Evolutionary conservation across 345 rosid genomes (phyloP), one percentile per base, ranked within the genome.

Genomic region (Arabidopsis suecica): DNA sequence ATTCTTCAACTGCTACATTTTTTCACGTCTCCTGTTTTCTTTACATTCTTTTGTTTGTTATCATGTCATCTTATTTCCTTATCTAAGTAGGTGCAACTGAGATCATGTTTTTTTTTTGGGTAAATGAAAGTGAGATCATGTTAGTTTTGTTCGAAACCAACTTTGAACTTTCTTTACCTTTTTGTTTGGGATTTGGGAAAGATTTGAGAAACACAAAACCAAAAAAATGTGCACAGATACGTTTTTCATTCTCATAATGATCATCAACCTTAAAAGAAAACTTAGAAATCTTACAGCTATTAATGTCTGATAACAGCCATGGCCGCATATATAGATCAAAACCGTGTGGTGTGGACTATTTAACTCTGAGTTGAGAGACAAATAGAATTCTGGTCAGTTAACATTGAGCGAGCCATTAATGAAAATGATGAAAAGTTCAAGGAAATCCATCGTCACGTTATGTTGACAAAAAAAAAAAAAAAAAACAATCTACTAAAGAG

Each of bases 11-110:
- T 23, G 25, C 25, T 23, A 23, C 25, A 23, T 23, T 1, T 32
- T 48, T 5, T 48, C 16, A 20, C 22, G 22, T 45, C 40, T 73
- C n/a, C 32, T 33, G 30, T 32, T 48, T 10, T 48, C 16, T 20
- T 60, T 18, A 37, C 45, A 60, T 12, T 23, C 16, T 9, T 65
- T 56, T 55, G 65, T 14, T 58, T 66, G 44, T 38, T 75, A 44
- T 32, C 58, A 20, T 20, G 54, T 59, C 67, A 58, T 37, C 67
- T 41, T 49, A 68, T 75, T 69, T 51, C 47, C 30, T 60, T 51
- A 68, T 59, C 53, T 54, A 36, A 49, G 64, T 34, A 68, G 74
- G 56, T 68, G 58, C 49, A 23, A 23, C 25, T 23, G 25, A 23
- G 25, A 23, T 23, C 25, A 23, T 23, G 1, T 23, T 23, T 23